Evolutionary conservation across 1,139 yeast genomes (phyloP).

Genomic region (Zygoascus sp.): DNA sequence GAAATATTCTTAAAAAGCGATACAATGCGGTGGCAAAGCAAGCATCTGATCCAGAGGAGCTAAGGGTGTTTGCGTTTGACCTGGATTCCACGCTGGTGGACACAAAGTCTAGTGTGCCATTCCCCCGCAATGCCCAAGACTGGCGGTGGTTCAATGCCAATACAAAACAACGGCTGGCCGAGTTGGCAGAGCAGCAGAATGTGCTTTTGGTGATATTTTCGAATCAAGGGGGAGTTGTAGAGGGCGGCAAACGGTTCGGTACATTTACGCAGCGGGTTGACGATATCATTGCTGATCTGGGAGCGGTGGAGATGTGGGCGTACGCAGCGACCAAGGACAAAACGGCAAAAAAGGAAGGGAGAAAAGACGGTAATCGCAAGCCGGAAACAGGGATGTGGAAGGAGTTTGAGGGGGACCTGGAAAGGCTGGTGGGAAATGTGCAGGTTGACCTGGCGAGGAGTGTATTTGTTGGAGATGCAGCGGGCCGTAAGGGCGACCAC

Average conservation of each 20-base stretch:
- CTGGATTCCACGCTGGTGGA: constrained; percentile 66
- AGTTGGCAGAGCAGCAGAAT: constrained; percentile 23
- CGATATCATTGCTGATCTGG: constrained; percentile 34
- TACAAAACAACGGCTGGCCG: constrained; percentile 10
- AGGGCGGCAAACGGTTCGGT: constrained; percentile 48
- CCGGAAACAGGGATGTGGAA: constrained; percentile 75
- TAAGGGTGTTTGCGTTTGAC: constrained; percentile 62
- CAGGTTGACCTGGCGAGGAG: constrained; percentile 43
- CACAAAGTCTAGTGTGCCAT: constrained; percentile 55
- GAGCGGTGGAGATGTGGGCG: constrained; percentile 42
- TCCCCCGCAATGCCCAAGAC: constrained; percentile 54
- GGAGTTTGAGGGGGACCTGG: constrained; percentile 40
- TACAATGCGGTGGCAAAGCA: neutral
- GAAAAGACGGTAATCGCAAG: constrained; percentile 50
- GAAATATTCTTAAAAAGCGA: constrained; percentile 6
- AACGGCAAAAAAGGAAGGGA: constrained; percentile 19
- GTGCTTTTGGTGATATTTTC: constrained; percentile 65
- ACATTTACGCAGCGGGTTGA: constrained; percentile 47
- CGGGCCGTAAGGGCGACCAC: constrained; percentile 72
- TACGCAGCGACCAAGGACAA: constrained; percentile 47
- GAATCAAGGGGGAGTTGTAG: constrained; percentile 71
- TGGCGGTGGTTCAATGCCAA: constrained; percentile 57
- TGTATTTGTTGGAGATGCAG: constrained; percentile 93
- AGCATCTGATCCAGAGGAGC: neutral
- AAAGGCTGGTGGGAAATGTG: constrained; percentile 17